Evolutionary conservation across 768 basidiomycete genomes (phyloP).

Genomic region (Boletus rubroflammeus): DNA sequence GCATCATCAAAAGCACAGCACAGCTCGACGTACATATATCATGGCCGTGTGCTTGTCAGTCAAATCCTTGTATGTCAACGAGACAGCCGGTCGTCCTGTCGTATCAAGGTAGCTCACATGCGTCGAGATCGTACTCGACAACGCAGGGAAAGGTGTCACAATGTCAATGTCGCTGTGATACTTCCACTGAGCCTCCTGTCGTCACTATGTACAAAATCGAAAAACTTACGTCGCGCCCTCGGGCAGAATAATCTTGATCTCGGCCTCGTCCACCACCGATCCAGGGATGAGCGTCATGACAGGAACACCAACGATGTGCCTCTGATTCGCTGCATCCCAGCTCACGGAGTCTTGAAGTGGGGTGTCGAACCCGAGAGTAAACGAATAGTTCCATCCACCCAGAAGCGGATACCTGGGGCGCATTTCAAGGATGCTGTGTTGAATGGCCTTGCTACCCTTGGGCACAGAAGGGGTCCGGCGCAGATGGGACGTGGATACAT

Average conservation of each 20-base stretch:
- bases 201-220: slow-evolving; percentile 10
- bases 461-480: slow-evolving; percentile 63
- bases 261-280: slow-evolving; percentile 75
- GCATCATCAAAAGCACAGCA: neutral
- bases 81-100: slow-evolving; percentile 76
- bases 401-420: slow-evolving; percentile 88
- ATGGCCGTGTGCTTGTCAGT: slow-evolving; percentile 76
- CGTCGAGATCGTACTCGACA: slow-evolving; percentile 55
- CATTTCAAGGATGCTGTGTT: slow-evolving; percentile 73
- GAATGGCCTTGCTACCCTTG: slow-evolving; percentile 48
- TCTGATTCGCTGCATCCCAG: slow-evolving; percentile 58
- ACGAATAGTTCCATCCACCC: slow-evolving; percentile 97
- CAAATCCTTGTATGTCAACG: slow-evolving; percentile 66
- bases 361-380: slow-evolving; percentile 93
- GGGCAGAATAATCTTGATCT: slow-evolving; percentile 78
- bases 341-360: slow-evolving; percentile 69
- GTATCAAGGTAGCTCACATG: slow-evolving; percentile 92
- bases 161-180: slow-evolving; percentile 69
- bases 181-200: slow-evolving; percentile 6
- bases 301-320: slow-evolving; percentile 76
- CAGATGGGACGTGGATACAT: slow-evolving; percentile 91
- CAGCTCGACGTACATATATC: slow-evolving; percentile 69
- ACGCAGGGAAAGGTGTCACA: slow-evolving; percentile 72
- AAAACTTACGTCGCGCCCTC: slow-evolving; percentile 88
- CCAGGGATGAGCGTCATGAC: slow-evolving; percentile 80